Evolutionary conservation across 805 yeast genomes (phyloP).

Genomic region (Cyberlindnera petersonii): DNA sequence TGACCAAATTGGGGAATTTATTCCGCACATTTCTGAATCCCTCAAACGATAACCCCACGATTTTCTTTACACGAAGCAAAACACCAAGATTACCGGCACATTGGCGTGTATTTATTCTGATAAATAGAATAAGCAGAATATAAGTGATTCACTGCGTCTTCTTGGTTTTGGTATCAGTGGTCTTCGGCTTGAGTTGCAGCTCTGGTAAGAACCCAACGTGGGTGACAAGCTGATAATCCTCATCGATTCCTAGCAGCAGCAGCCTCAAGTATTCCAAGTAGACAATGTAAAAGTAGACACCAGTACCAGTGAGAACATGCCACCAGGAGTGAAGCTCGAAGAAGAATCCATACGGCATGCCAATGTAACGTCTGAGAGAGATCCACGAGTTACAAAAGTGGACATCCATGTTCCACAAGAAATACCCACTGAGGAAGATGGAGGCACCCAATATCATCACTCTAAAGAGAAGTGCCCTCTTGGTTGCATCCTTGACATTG

Average conservation of each 20-base stretch:
- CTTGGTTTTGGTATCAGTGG: neutral
- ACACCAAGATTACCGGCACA: no score
- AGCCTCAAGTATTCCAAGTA: conserved; percentile 73
- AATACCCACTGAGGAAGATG: conserved; percentile 68
- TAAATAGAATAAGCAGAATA: neutral
- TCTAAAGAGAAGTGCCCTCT: conserved; percentile 45
- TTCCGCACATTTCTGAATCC: neutral
- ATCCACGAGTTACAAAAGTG: conserved; percentile 66
- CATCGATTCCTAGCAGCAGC: conserved; percentile 54
- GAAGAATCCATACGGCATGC: conserved; percentile 81
- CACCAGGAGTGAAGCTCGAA: conserved; percentile 97
- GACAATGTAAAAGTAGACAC: conserved; percentile 81
- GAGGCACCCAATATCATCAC: conserved; percentile 58
- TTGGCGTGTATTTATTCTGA: no score
- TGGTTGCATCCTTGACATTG: conserved; percentile 48
- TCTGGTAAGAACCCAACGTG: conserved; percentile 57
- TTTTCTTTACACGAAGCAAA: no score
- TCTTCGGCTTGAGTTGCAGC: conserved; percentile 22
- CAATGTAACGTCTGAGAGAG: conserved; percentile 54
- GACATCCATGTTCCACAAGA: conserved; percentile 87
- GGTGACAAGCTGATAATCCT: conserved; percentile 56
- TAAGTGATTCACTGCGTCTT: neutral
- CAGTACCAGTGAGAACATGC: conserved; percentile 84
- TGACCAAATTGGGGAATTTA: neutral
- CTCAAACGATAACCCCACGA: no score